Evolutionary conservation across 2,329 filamentous ascomycete genomes (phyloP), one percentile per base, ranked within the genome.

Genomic region (Neonectria punicea): DNA sequence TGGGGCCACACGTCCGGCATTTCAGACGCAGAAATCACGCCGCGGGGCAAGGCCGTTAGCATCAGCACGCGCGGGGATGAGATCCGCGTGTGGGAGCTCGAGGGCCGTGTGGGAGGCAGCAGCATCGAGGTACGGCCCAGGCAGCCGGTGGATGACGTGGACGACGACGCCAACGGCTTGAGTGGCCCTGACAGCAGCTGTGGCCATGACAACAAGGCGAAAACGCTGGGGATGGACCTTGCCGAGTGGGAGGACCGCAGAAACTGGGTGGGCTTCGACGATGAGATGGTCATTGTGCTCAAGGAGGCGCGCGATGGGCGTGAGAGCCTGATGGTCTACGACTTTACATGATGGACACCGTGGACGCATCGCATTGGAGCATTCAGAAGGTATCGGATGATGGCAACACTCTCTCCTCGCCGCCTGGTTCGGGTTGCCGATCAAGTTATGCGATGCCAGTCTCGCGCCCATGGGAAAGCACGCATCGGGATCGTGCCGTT

Each of bases 1-100:
- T 97, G 93, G 92, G 94, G 94, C 8, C 94, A 97, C 75, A 97
- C 94, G 0, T 97, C 94, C 2, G 93, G 92, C 3, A 93, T 98
- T 36, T 93, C 92, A 53, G 91, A 93, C 34, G 93, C 93, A 8
- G 91, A 97, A 73, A 93, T 97, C 59, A 94, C 92, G 18, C 88
- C 92, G 49, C 88, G 92, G 41, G 94, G 94, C 18, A 97, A 94
- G 78, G 94, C 94, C 0, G 92, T 98, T 4, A 97, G 93, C n/a
- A 91, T 97, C 55, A 96, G 92, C 79, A 86, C 86, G 20, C 85
- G 89, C n/a, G 94, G 93, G 30, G 90, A 91, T 62, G 91, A 93
- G 76, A 88, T 93, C 66, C 88, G 94, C 7, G 89, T 97, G 6
- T 98, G 94, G 94, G 93, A 97, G 74, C 85, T 98, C 1, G 94